phyloP scores from a whole-genome alignment of 225 moss, liverwort and hornwort species.

The Polytrichum commune region DNA sequence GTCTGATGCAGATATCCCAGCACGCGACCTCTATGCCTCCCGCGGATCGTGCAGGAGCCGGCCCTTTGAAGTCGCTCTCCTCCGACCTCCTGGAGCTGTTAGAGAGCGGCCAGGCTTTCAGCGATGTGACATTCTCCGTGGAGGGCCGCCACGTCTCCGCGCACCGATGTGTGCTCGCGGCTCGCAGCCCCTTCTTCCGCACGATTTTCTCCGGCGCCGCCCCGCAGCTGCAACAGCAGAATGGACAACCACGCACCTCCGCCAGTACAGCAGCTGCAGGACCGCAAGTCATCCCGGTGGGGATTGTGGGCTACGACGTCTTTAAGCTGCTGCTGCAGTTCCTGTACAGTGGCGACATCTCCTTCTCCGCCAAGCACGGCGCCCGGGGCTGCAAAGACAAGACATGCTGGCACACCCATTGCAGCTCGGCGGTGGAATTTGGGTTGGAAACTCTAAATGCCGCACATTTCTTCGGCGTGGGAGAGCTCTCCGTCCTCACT shows the following conservation, averaged over 20 bases:
- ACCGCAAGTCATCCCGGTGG: slow-evolving; percentile 23
- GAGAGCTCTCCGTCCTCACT: slow-evolving; percentile 23
- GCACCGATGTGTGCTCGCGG: slow-evolving; percentile 24
- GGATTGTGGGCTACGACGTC: slow-evolving; percentile 28
- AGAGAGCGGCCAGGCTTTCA: slow-evolving; percentile 25
- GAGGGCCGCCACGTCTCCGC: slow-evolving; percentile 23
- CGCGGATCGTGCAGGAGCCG: slow-evolving; percentile 1
- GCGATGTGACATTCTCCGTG: slow-evolving; percentile 25
- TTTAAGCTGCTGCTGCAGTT: slow-evolving; percentile 23
- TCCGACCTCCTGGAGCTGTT: slow-evolving; percentile 16
- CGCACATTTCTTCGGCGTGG: slow-evolving; percentile 26
- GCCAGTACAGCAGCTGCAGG: neutral
- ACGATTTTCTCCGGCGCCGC: slow-evolving; percentile 24
- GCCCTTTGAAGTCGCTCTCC: slow-evolving; percentile 19
- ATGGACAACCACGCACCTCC: neutral
- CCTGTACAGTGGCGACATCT: slow-evolving; percentile 20
- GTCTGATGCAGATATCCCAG: slow-evolving; percentile 3
- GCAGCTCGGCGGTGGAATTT: slow-evolving; percentile 20
- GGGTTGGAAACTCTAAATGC: slow-evolving; percentile 22
- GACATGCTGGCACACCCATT: slow-evolving; percentile 24
- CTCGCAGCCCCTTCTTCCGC: slow-evolving; percentile 25
- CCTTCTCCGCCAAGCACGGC: slow-evolving; percentile 9
- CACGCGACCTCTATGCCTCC: slow-evolving; percentile 13
- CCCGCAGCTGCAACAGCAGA: neutral
- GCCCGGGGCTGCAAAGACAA: slow-evolving; percentile 19